A percentile compares a stretch with the other conserved stretches of the same genome.
Evolutionary conservation across 441 rosid species (phyloP).

Genomic region (Euphorbia schlechtendalii): DNA sequence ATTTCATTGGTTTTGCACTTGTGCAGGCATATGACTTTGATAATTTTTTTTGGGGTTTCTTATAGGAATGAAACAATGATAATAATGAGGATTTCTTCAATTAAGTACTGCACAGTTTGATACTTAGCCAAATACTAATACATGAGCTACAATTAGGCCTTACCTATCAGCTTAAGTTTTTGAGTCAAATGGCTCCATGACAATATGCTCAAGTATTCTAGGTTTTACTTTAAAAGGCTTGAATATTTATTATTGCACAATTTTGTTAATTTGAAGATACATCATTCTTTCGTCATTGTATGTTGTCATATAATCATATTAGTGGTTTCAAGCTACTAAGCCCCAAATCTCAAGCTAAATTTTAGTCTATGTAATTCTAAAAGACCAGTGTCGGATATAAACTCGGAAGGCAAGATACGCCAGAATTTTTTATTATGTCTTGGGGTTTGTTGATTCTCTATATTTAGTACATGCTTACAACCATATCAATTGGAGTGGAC

Average conservation of each 20-base stretch:
- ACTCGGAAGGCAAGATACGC: not conserved
- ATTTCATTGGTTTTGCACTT: not conserved
- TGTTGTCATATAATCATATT: not conserved
- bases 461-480: not conserved
- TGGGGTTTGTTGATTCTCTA: not conserved
- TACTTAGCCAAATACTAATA: too few species aligned
- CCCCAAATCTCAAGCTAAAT: not conserved
- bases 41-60: not conserved
- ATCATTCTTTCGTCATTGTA: slow-evolving; percentile 1
- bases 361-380: too few species aligned
- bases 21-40: not conserved
- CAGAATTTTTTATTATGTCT: not conserved
- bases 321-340: not conserved
- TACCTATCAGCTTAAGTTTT: too few species aligned
- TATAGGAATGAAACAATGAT: not conserved
- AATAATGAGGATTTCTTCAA: not conserved
- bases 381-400: not conserved
- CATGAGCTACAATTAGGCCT: too few species aligned
- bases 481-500: not conserved
- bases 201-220: not conserved
- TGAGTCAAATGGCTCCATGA: not conserved
- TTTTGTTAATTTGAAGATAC: too few species aligned
- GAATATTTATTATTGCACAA: not conserved
- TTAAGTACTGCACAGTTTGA: not conserved
- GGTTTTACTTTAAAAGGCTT: not conserved